Base-by-base conservation (phyloP, 306 rosid genomes). In the Myrica gale region DNA sequence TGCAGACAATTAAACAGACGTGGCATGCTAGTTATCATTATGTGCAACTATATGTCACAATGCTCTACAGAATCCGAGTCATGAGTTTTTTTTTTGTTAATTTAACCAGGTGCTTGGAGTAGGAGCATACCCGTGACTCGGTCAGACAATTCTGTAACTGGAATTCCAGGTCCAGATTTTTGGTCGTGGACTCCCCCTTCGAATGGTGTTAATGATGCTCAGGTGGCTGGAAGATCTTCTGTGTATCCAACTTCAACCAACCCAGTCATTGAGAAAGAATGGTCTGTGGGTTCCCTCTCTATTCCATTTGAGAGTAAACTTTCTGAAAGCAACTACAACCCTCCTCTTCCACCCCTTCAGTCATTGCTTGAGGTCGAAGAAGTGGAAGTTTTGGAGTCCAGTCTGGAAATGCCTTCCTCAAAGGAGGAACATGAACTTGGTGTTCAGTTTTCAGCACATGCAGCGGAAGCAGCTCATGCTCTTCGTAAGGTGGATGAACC, bases 131-230 rank as follows among this genome's bases (percentile, higher is more conserved):
- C 66, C 51, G 74, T 83, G 55, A 71, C 85, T 44, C 82, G 48
- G 17, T 81, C 90, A 8, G 88, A 78, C 13, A 72, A 72, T 78
- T 86, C 82, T 82, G 80, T 67, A 83, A 77, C 63, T 68, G 88
- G 79, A 68, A 78, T 86, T 23, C 98, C 98, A 3, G 99, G 99
- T 76, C 99, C 98, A 20, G 97, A 92, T 79, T 92, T 96, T 81
- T 96, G 99, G 98, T 88, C 96, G 41, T 96, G 99, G 99, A 77
- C 86, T 52, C 99, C 99, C n/a, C 93, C 97, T 53, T 57, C 77
- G n/a, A 83, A 78, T 70, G 79, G 66, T 78, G 67, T n/a, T 37
- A 50, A 32, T 71, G 87, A 85, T 32, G 74, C 87, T 84, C 80
- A 71, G 83, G 46, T 78, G 42, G 79, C 81, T 37, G 75, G 63